A percentile compares a stretch with the other conserved stretches of the same genome.
These are phyloP conservation scores for Colletotrichum orchidophilum DNA, from an alignment of 2,329 filamentous ascomycete genomes.

Conservation along the genomic window DNA sequence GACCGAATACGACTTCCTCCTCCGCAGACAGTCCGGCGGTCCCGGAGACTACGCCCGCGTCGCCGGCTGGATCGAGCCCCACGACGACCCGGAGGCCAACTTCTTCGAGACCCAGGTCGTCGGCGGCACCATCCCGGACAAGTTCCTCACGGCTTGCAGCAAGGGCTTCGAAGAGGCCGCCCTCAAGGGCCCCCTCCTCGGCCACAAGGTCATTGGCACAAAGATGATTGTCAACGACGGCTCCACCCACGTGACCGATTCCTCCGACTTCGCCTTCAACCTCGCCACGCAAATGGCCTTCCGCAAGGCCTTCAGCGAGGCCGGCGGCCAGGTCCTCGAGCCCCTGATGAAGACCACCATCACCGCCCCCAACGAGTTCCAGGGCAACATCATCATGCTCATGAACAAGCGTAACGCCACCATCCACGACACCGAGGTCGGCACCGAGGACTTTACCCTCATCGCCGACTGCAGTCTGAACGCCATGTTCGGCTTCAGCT, in stretches of 20 bases:
- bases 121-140: conserved; percentile 92
- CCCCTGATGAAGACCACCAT: conserved; percentile 99
- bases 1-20: conserved; percentile 88
- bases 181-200: conserved; percentile 88
- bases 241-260: conserved; percentile 97
- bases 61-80: conserved; percentile 90
- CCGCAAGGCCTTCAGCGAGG: conserved; percentile 88
- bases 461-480: conserved; percentile 93
- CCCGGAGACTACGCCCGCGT: conserved; percentile 96
- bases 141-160: conserved; percentile 92
- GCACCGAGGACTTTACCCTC: conserved; percentile 91
- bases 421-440: conserved; percentile 95
- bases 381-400: conserved; percentile 92
- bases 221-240: conserved; percentile 95
- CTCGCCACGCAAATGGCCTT: conserved; percentile 96
- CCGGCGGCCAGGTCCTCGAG: conserved; percentile 86
- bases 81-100: conserved; percentile 76
- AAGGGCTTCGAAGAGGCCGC: conserved; percentile 91
- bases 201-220: conserved; percentile 90
- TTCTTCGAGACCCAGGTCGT: conserved; percentile 87
- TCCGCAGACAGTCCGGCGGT: conserved; percentile 95
- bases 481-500: conserved; percentile 97
- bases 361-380: conserved; percentile 95
- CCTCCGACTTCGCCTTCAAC: conserved; percentile 95
- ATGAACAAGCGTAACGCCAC: conserved; percentile 97